Evolutionary conservation across 208 protist genomes (phyloP).

Genomic region (Acanthamoeba culbertsoni): DNA sequence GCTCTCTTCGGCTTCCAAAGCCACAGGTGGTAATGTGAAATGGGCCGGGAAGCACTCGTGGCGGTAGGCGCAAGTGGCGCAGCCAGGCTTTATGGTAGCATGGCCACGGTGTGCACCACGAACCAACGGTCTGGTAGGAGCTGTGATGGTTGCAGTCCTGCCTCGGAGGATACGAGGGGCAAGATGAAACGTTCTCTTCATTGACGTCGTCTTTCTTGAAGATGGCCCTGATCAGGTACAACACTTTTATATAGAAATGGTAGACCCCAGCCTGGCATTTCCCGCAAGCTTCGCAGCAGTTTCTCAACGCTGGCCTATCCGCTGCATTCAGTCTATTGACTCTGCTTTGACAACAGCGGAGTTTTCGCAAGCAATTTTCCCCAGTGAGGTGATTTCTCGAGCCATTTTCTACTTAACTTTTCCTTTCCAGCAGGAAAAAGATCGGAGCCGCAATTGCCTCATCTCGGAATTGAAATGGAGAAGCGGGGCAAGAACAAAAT

Average conservation of each 20-base stretch:
- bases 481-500: background rate
- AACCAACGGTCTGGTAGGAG: background rate
- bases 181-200: no score
- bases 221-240: no score
- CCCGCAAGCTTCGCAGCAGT: background rate
- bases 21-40: background rate
- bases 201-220: no score
- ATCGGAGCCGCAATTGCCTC: background rate
- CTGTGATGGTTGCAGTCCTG: background rate
- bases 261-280: background rate
- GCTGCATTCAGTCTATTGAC: background rate
- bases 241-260: background rate
- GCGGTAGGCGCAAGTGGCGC: background rate
- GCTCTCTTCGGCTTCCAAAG: background rate
- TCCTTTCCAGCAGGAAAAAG: background rate
- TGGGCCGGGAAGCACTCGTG: constrained; percentile 23
- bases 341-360: background rate
- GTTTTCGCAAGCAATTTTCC: background rate
- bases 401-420: background rate
- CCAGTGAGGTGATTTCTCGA: background rate
- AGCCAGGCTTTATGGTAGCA: background rate
- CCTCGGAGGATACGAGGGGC: no score
- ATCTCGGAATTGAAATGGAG: background rate
- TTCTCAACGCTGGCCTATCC: background rate
- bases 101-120: background rate